phyloP scores from a whole-genome alignment of 1,284 basidiomycete species.

The Cerioporus squamosus region DNA sequence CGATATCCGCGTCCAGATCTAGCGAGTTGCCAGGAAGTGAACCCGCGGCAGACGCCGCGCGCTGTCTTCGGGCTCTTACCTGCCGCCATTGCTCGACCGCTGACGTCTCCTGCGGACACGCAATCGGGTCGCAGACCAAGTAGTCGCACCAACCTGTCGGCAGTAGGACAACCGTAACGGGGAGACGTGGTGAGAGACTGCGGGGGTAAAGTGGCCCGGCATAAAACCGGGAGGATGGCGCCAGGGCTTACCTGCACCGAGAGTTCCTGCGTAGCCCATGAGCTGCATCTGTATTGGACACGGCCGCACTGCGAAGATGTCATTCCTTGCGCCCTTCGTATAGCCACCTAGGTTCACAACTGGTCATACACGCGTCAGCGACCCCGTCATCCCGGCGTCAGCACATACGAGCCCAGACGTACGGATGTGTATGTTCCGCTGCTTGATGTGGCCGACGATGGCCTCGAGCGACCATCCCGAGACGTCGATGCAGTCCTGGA shows the following conservation, averaged over 20 bases:
- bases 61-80: slow-evolving; percentile 1
- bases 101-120: slow-evolving; percentile 52
- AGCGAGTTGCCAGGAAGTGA: slow-evolving; percentile 2
- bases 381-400: slow-evolving; percentile 4
- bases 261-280: slow-evolving; percentile 62
- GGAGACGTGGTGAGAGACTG: neutral
- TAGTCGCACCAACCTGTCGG: slow-evolving; percentile 64
- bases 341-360: slow-evolving; percentile 66
- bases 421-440: slow-evolving; percentile 60
- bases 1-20: slow-evolving; percentile 46
- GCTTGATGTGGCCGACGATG: slow-evolving; percentile 44
- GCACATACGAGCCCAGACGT: slow-evolving; percentile 18
- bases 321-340: slow-evolving; percentile 68
- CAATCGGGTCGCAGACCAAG: slow-evolving; percentile 57
- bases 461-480: slow-evolving; percentile 43
- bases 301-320: slow-evolving; percentile 63
- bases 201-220: neutral
- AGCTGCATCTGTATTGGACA: slow-evolving; percentile 64
- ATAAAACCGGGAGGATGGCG: no score
- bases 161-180: neutral
- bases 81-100: slow-evolving; percentile 44
- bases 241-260: slow-evolving; percentile 45
- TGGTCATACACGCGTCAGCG: slow-evolving; percentile 12
- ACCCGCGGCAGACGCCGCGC: slow-evolving; percentile 7
- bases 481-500: slow-evolving; percentile 55